Conservation (phyloP, 2,329 filamentous ascomycete species). For the Aspergillus spinulosporus region DNA sequence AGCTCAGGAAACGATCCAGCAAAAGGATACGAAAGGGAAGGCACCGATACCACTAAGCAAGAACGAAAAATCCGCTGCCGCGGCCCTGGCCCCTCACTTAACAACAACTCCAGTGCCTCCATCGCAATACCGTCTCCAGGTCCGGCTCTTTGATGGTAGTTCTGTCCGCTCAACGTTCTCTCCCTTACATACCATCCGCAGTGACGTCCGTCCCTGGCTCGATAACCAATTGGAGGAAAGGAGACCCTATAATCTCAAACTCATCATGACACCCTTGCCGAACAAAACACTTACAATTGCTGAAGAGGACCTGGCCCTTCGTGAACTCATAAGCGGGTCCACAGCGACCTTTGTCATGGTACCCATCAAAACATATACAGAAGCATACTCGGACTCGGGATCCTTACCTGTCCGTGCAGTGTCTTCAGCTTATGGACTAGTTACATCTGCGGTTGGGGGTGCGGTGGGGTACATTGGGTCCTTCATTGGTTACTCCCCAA, state of each 20-base stretch:
- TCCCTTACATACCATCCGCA: constrained; percentile 60
- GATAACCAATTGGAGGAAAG: constrained; percentile 62
- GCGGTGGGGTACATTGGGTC: constrained; percentile 47
- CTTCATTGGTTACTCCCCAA: constrained; percentile 44
- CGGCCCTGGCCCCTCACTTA: constrained; percentile 11
- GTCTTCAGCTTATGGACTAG: constrained; percentile 43
- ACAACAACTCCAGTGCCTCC: constrained; percentile 25
- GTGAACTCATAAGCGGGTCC: constrained; percentile 71
- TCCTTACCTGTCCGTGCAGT: constrained; percentile 44
- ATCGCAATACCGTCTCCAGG: constrained; percentile 64
- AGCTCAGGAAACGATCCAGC: not conserved
- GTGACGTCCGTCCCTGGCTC: constrained; percentile 74
- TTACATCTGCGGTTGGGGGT: constrained; percentile 45
- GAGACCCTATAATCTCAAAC: constrained; percentile 76
- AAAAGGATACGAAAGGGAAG: constrained; percentile 31
- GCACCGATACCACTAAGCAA: constrained; percentile 16
- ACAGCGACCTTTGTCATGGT: constrained; percentile 81
- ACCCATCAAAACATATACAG: constrained; percentile 63
- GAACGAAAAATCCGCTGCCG: constrained; percentile 10
- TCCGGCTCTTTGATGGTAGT: constrained; percentile 80
- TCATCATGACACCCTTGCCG: constrained; percentile 75
- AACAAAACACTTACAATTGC: constrained; percentile 71
- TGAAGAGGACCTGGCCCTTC: constrained; percentile 70
- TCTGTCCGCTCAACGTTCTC: constrained; percentile 73
- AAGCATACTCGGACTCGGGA: constrained; percentile 54